A percentile compares a stretch with the other conserved stretches of the same genome.
Conservation (phyloP, 164 flowering plant genomes). For the Umbilicus rupestris region DNA sequence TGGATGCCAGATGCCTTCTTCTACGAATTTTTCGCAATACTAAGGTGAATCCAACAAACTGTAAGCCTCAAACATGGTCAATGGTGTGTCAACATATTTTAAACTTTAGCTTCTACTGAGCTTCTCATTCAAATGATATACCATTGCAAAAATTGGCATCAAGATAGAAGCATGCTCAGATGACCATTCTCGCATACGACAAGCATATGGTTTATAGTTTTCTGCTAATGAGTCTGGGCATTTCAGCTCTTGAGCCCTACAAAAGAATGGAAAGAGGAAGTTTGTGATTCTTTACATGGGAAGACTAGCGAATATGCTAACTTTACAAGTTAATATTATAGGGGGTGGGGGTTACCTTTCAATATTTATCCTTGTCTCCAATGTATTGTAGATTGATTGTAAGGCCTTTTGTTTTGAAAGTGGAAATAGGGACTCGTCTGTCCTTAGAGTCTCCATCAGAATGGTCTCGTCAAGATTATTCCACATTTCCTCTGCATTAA, state of each 20-base stretch:
- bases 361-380: slow-evolving; percentile 38
- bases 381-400: slow-evolving; percentile 24
- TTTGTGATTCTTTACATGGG: not conserved
- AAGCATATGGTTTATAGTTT: slow-evolving; percentile 55
- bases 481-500: slow-evolving; percentile 44
- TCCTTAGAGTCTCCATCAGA: slow-evolving; percentile 22
- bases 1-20: slow-evolving; percentile 30
- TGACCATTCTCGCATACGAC: slow-evolving; percentile 56
- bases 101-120: slow-evolving; percentile 16
- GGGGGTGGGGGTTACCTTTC: slow-evolving; percentile 39
- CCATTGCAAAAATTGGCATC: slow-evolving; percentile 40
- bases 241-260: slow-evolving; percentile 64
- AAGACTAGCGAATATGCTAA: not conserved
- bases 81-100: slow-evolving; percentile 18
- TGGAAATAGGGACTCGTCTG: slow-evolving; percentile 22
- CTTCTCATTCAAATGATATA: slow-evolving; percentile 25
- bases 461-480: slow-evolving; percentile 31
- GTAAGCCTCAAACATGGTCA: slow-evolving; percentile 32
- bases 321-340: not conserved
- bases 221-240: slow-evolving; percentile 75
- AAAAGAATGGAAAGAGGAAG: slow-evolving; percentile 9
- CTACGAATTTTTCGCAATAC: slow-evolving; percentile 29
- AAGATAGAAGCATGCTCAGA: slow-evolving; percentile 34
- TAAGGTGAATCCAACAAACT: slow-evolving; percentile 44
- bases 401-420: slow-evolving; percentile 44